Evolutionary conservation across 345 rosid genomes (phyloP).

Genomic region (Anacardium occidentale): DNA sequence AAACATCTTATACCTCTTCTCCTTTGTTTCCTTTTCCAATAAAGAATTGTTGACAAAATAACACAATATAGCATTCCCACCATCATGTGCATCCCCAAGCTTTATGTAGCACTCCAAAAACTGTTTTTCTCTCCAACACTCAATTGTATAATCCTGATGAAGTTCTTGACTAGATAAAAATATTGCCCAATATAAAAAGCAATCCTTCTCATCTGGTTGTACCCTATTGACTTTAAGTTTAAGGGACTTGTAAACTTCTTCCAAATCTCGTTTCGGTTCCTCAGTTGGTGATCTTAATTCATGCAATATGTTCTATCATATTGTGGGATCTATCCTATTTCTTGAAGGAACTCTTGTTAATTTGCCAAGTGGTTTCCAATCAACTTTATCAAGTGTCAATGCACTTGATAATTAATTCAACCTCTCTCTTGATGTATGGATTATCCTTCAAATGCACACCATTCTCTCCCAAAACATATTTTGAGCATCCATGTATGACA

Average conservation of each 20-base stretch:
- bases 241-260: conserved; percentile 4
- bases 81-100: background rate
- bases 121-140: conserved; percentile 28
- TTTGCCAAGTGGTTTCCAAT: background rate
- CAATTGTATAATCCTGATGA: conserved; percentile 20
- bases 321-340: no score
- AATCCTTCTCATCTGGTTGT: background rate
- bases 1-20: background rate
- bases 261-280: background rate
- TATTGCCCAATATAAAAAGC: conserved; percentile 19
- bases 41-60: background rate
- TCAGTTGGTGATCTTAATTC: background rate
- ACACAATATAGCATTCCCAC: conserved; percentile 3
- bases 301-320: background rate
- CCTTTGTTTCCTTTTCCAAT: background rate
- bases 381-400: background rate
- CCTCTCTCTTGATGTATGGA: background rate
- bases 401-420: background rate
- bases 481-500: conserved; percentile 3
- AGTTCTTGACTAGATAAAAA: conserved; percentile 19
- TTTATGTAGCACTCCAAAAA: background rate
- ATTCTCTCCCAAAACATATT: conserved; percentile 1
- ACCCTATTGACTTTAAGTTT: conserved; percentile 10
- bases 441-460: background rate
- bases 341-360: no score